These are phyloP conservation scores for Xylaria arbuscula DNA, from an alignment of 2,329 filamentous ascomycete genomes.

Conservation along the genomic window DNA sequence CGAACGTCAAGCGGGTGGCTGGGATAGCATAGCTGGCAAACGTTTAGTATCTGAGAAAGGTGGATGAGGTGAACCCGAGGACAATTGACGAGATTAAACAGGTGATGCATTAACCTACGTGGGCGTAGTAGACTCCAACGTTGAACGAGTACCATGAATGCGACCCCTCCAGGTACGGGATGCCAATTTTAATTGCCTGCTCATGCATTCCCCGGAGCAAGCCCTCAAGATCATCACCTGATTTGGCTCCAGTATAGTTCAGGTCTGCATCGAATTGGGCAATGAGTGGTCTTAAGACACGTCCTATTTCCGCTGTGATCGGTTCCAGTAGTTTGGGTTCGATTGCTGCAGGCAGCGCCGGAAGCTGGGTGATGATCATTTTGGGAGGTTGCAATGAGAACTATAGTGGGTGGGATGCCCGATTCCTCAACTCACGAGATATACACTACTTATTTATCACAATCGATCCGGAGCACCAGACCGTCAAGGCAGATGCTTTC, in stretches of 20 bases:
- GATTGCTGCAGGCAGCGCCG: constrained; percentile 6
- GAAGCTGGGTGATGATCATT: constrained; percentile 29
- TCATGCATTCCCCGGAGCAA: constrained; percentile 32
- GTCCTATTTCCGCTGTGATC: constrained; percentile 25
- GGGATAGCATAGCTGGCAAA: constrained; percentile 27
- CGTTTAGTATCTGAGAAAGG: constrained; percentile 7
- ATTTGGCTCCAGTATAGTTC: constrained; percentile 31
- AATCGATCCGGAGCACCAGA: background rate
- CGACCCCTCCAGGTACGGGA: constrained; percentile 30
- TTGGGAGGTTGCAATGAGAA: constrained; percentile 23
- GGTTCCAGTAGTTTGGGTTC: constrained; percentile 26
- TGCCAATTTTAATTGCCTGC: constrained; percentile 31
- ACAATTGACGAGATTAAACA: background rate
- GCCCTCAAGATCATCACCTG: constrained; percentile 32
- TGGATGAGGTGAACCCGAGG: background rate
- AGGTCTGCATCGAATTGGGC: constrained; percentile 31
- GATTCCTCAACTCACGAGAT: constrained; percentile 3
- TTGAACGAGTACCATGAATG: constrained; percentile 34
- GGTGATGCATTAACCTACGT: constrained; percentile 18
- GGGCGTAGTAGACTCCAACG: constrained; percentile 32
- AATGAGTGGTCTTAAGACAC: constrained; percentile 29
- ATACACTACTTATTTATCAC: constrained; percentile 25
- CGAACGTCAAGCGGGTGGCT: constrained; percentile 43
- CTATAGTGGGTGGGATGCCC: background rate
- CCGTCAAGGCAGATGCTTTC: background rate